Base-by-base conservation (phyloP, 192 early-diverging fungal species). In the Coemansia brasiliensis region DNA sequence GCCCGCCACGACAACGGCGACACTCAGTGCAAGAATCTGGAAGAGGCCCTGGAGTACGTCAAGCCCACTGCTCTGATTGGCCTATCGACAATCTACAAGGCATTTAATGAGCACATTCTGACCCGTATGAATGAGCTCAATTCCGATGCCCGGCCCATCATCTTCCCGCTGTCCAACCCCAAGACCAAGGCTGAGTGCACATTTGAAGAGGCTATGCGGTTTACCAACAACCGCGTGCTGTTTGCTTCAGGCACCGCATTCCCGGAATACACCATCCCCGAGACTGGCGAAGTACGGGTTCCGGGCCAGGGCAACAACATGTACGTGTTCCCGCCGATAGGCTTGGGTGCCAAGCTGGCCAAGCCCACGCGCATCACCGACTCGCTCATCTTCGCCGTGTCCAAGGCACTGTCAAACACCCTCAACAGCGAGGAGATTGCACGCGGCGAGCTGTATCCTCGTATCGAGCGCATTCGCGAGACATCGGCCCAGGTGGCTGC, bases 231-330 rank as follows among this genome's bases (percentile, higher is more conserved):
- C 66, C 81, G 86, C 50, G 94, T 94, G 17, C 86, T 98, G 49
- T 98, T 98, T 83, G 94, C 94, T 16, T 94, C 92, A 4, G 96
- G 96, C 49, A 96, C 94, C 7, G 91, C 88, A 4, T 98, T 98
- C 83, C 92, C 94, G 20, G 53, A 83, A 18, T 88, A 88, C 65
- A 85, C 79, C 6, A 73, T 90, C 37, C 87, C 89, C 11, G 72
- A 81, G 26, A 70, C 72, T 48, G 22, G 25, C 26, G 64, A 75
- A 21, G 40, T 48, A 26, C 56, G 58, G 41, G 60, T 87, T 42
- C 90, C 92, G 6, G 92, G 88, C 15, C 92, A 95, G 78, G 94
- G 90, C 60, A 94, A 95, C 83, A 95, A 95, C 82, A 92, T 90
- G 88, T 98, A 94, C 72, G 92, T 96, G 55, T 98, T 96, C 86